These are phyloP conservation scores for Moniliella sp. DNA, from an alignment of 1,284 basidiomycete species.

Conservation along the genomic window DNA sequence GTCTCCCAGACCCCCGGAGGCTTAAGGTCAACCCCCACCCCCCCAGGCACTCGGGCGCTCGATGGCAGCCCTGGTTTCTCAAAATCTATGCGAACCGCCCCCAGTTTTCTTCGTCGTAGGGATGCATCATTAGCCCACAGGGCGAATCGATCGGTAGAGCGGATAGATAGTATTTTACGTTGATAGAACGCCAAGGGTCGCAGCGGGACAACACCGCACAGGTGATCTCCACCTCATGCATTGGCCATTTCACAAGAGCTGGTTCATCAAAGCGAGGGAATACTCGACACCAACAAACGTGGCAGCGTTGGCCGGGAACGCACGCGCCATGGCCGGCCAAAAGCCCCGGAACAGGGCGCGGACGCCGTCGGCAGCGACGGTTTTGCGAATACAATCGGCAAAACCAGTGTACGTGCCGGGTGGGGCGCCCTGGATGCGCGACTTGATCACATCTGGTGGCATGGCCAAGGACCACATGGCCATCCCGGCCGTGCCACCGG, in stretches of 20 bases:
- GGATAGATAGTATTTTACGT: too few relatives aligned
- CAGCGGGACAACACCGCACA: too few relatives aligned
- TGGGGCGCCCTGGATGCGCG: conserved; percentile 83
- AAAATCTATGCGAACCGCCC: too few relatives aligned
- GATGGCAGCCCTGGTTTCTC: too few relatives aligned
- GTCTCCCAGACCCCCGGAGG: too few relatives aligned
- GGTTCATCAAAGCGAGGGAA: conserved; percentile 51
- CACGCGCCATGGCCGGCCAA: conserved; percentile 71
- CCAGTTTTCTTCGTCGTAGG: too few relatives aligned
- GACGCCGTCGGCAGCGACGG: conserved; percentile 72
- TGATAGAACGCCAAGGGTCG: too few relatives aligned
- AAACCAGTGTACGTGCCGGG: conserved; percentile 83
- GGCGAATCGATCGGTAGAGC: too few relatives aligned
- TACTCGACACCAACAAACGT: conserved; percentile 73
- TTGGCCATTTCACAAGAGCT: conserved; percentile 44
- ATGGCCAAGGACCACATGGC: conserved; percentile 47
- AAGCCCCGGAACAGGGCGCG: conserved; percentile 86
- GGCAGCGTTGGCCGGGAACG: conserved; percentile 83
- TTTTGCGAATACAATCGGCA: conserved; percentile 73
- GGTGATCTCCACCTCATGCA: too few relatives aligned
- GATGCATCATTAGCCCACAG: too few relatives aligned
- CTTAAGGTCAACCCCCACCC: too few relatives aligned
- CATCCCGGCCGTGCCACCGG: conserved; percentile 81
- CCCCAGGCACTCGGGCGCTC: too few relatives aligned
- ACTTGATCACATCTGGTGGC: conserved; percentile 47